Base-by-base conservation (phyloP, 108 stramenopile species). In the Pseudonitzschia pungens region DNA sequence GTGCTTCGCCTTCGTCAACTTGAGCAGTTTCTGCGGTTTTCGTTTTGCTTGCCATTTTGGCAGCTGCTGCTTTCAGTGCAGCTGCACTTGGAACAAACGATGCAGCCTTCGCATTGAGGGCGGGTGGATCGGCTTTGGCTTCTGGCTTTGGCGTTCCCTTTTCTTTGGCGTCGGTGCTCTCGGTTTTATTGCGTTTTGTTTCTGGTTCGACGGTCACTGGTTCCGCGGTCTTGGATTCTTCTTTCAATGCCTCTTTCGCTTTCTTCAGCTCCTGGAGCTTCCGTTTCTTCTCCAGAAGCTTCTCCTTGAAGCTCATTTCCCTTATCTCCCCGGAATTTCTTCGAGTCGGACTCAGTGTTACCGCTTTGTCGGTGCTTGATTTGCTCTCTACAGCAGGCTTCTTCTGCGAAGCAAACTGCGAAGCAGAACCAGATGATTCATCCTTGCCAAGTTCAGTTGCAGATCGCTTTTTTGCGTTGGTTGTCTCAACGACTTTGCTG, bases 241-340 rank as follows among this genome's bases (percentile, higher is more conserved):
- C 43, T 67, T 81, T 80, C 40, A 21, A n/a, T 18, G 52, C 31
- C 24, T 71, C 77, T 55, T 70, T 70, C 16, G 69, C 71, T 36
- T 40, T 14, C 31, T 29, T n/a, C 20, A 62, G 26, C 12, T 67
- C 66, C 45, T 67, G 26, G 9, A 87, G 76, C 48, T 80, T 72
- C 14, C 86, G 74, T 63, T 87, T 87, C 83, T 76, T 87, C 57
- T 77, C 76, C 32, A 84, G 45, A 5, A 87, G 68, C 62, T 84
- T 87, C 54, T 77, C 79, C 60, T 82, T 80, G 77, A 81, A 69
- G 29, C 70, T 72, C 16, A 79, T 59, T 41, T 79, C 74, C 58
- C 81, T 83, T 22, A 50, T 77, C 59, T 82, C 79, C 27, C 68
- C 74, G 4, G 76, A 78, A 11, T 24, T 53, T 52, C 72, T 53